phyloP scores from a whole-genome alignment of 2,329 filamentous ascomycete genomes.

The Cladosporium sphaerospermum region DNA sequence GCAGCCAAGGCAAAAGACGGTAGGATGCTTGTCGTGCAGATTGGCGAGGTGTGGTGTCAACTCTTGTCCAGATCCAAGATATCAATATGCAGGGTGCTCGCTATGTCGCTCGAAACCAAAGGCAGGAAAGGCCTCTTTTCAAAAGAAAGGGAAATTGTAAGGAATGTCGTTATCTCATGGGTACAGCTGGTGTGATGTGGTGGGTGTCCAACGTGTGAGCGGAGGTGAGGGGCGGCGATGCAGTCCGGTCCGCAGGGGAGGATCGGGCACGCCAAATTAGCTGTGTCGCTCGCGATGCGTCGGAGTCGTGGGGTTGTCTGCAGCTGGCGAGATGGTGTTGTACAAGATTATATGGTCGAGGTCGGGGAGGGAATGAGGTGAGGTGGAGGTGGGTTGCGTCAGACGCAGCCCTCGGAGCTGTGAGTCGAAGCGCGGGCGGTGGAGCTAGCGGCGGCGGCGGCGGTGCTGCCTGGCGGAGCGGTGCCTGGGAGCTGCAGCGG shows the following conservation, averaged over 20 bases:
- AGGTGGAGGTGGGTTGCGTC: conserved; percentile 5
- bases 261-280: conserved; percentile 1
- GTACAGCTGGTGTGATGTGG: conserved; percentile 16
- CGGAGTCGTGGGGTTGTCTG: conserved; percentile 1
- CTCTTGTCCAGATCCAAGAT: conserved; percentile 8
- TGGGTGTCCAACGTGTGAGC: conserved; percentile 15
- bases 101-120: conserved; percentile 16
- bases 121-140: conserved; percentile 14
- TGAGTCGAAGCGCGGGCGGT: conserved; percentile 6
- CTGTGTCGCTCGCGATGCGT: background rate
- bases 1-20: background rate
- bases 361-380: conserved; percentile 5
- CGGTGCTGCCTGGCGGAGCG: conserved; percentile 9
- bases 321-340: conserved; percentile 2
- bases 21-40: background rate
- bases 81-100: conserved; percentile 15
- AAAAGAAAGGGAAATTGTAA: conserved; percentile 39
- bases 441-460: conserved; percentile 8
- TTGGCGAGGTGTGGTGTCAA: conserved; percentile 1
- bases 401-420: background rate
- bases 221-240: background rate
- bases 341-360: conserved; percentile 8
- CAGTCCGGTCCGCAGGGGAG: conserved; percentile 4
- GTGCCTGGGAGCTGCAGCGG: conserved; percentile 2
- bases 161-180: conserved; percentile 38